These are phyloP conservation scores for Gloeostereum incarnatum DNA, from an alignment of 768 basidiomycete genomes.

Conservation along the genomic window DNA sequence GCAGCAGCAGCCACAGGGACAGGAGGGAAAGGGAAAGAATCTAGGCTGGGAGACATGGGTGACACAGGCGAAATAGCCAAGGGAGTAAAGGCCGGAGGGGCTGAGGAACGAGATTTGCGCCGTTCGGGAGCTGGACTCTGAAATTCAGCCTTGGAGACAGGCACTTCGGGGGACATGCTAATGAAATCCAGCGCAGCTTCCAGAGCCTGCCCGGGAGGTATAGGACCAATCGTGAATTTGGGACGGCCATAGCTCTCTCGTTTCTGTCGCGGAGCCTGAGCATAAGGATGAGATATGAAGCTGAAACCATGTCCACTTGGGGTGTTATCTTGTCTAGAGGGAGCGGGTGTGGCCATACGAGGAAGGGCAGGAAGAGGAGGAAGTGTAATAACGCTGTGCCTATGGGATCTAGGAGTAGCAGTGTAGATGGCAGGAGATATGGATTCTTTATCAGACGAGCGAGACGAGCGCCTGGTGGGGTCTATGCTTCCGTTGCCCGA, in stretches of 20 bases:
- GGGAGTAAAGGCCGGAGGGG: background rate
- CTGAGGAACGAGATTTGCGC: too few species aligned
- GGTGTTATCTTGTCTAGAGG: conserved; percentile 3
- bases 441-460: conserved; percentile 1
- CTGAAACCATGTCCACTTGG: too few species aligned
- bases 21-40: conserved; percentile 5
- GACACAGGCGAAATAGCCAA: conserved; percentile 4
- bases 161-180: background rate
- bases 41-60: background rate
- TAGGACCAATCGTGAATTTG: conserved; percentile 3
- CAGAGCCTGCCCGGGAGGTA: conserved; percentile 1
- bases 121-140: background rate
- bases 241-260: conserved; percentile 6
- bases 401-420: background rate
- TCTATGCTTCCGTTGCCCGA: conserved; percentile 7
- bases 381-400: background rate
- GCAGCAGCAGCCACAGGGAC: conserved; percentile 6
- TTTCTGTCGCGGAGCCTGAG: conserved; percentile 13
- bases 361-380: conserved; percentile 2
- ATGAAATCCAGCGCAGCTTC: conserved; percentile 1
- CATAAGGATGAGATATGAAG: conserved; percentile 20
- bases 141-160: background rate
- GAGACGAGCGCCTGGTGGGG: background rate
- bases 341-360: conserved; percentile 5
- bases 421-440: background rate